Conservation (phyloP, 768 basidiomycete species). For the Lentinula detonsa region DNA sequence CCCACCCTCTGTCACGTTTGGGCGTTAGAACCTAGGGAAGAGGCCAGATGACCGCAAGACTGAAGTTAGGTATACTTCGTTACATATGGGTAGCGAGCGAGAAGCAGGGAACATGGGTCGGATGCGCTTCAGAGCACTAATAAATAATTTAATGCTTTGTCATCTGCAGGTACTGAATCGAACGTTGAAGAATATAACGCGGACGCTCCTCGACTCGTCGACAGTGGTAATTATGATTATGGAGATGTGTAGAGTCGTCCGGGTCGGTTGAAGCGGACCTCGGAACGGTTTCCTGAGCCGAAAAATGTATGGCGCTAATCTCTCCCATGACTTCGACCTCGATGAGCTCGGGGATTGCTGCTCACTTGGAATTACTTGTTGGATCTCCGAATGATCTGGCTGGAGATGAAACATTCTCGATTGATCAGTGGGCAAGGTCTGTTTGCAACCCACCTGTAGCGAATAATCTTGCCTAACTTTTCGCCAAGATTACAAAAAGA, state of each 20-base stretch:
- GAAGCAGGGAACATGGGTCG: not conserved
- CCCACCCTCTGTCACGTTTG: not conserved
- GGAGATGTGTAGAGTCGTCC: not conserved
- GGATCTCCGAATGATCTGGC: constrained; percentile 18
- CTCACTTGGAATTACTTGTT: constrained; percentile 25
- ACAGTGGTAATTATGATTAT: too few species aligned
- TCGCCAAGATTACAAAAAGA: not conserved
- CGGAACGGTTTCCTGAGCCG: not conserved
- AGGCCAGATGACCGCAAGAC: not conserved
- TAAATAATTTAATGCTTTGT: too few species aligned
- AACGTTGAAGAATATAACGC: too few species aligned
- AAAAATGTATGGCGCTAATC: too few species aligned
- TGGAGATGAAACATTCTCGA: constrained; percentile 16
- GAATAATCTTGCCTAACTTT: not conserved
- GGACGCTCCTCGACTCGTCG: too few species aligned
- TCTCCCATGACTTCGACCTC: not conserved
- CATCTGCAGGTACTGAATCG: too few species aligned
- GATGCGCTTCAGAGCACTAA: too few species aligned
- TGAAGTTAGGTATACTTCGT: not conserved
- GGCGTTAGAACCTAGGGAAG: not conserved
- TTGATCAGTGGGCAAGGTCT: constrained; percentile 26
- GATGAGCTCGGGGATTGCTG: constrained; percentile 8
- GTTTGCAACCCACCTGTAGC: not conserved
- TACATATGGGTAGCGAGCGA: not conserved
- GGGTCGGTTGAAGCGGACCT: not conserved